Conservation (phyloP, 768 basidiomycete species). For the Naganishia vaughanmartiniae region DNA sequence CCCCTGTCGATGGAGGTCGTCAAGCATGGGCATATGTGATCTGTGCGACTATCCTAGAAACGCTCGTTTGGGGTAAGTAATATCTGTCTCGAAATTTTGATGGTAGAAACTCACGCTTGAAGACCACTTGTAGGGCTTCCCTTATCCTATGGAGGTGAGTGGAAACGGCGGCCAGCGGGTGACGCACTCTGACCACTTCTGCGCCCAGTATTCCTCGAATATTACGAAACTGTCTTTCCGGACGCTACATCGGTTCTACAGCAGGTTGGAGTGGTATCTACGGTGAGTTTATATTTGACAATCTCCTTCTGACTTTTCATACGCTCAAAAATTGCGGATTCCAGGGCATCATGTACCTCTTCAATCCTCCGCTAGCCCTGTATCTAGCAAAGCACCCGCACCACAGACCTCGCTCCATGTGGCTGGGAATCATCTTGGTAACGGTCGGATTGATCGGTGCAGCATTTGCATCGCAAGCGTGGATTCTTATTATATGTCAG, state of each 20-base stretch:
- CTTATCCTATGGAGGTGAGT: constrained; percentile 17
- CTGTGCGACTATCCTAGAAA: constrained; percentile 36
- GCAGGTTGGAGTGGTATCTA: constrained; percentile 34
- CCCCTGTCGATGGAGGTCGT: constrained; percentile 37
- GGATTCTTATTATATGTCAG: constrained; percentile 35
- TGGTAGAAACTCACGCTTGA: not conserved
- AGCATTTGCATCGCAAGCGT: constrained; percentile 29
- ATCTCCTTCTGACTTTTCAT: not conserved
- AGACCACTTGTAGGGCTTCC: constrained; percentile 5
- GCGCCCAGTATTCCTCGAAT: constrained; percentile 34
- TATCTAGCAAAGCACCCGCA: constrained; percentile 34
- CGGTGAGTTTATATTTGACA: constrained; percentile 23
- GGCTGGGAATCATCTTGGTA: constrained; percentile 33
- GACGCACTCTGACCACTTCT: not conserved
- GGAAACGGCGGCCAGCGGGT: not conserved
- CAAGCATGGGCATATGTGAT: constrained; percentile 38
- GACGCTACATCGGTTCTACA: constrained; percentile 30
- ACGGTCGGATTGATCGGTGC: constrained; percentile 33
- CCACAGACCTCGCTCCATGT: constrained; percentile 32
- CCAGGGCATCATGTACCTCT: constrained; percentile 38
- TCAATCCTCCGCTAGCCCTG: constrained; percentile 33
- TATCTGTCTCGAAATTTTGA: not conserved
- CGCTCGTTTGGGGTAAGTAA: constrained; percentile 36
- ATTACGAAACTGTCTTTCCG: constrained; percentile 31
- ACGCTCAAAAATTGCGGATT: not conserved